Conservation (phyloP, 305 asterid species). For the Rubia tinctorum region DNA sequence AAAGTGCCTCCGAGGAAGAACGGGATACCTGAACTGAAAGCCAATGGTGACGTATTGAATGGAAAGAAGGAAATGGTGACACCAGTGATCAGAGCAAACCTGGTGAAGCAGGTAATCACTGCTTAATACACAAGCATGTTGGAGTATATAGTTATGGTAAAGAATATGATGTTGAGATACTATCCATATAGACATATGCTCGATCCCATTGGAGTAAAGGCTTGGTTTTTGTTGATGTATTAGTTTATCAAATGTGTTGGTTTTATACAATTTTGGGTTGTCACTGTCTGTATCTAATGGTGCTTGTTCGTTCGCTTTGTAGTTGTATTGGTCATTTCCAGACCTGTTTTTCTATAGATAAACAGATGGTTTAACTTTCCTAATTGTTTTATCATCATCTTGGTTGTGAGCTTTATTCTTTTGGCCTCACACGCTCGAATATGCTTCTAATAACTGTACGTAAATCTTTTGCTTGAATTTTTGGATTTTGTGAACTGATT, state of each 20-base stretch:
- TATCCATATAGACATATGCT: background rate
- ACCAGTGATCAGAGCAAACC: slow-evolving; percentile 70
- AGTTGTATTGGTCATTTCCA: background rate
- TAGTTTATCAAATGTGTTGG: background rate
- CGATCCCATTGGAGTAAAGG: background rate
- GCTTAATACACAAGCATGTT: background rate
- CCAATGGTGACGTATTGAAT: slow-evolving; percentile 47
- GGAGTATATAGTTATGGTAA: background rate
- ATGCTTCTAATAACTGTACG: background rate
- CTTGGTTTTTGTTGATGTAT: background rate
- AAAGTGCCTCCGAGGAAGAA: slow-evolving; percentile 75
- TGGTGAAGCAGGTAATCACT: slow-evolving; percentile 72
- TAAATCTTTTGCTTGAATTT: background rate
- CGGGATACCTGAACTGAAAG: slow-evolving; percentile 44
- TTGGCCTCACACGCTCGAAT: background rate
- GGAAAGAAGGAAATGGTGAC: slow-evolving; percentile 95
- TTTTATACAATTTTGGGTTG: background rate
- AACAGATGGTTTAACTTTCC: background rate
- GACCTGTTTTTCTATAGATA: background rate
- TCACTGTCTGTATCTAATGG: slow-evolving; percentile 3
- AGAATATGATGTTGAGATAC: background rate
- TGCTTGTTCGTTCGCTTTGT: background rate
- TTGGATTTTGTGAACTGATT: background rate
- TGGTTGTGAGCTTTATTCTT: background rate
- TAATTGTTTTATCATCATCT: background rate